Evolutionary conservation across 2,329 filamentous ascomycete genomes (phyloP).

Genomic region (Penicillium sp.): DNA sequence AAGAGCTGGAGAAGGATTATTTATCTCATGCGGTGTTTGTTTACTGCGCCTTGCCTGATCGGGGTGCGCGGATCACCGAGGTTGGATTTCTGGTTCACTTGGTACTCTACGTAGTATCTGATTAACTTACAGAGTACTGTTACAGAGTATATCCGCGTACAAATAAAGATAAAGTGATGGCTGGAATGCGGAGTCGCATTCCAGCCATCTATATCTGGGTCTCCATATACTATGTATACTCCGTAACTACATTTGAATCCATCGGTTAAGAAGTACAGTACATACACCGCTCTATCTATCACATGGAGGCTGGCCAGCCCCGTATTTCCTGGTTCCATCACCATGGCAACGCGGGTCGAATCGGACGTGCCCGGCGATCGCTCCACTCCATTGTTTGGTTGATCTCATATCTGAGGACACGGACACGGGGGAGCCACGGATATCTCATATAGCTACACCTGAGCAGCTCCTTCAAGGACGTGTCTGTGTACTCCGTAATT

Average conservation of each 20-base stretch:
- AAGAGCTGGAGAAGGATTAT: constrained; percentile 19
- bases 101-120: too few species aligned
- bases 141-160: too few species aligned
- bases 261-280: not conserved
- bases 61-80: constrained; percentile 17
- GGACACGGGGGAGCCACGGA: not conserved
- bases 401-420: not conserved
- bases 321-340: constrained; percentile 1
- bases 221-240: not conserved
- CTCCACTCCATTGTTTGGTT: not conserved
- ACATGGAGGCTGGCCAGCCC: constrained; percentile 17
- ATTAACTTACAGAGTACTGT: not conserved
- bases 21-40: constrained; percentile 23
- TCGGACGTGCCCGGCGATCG: constrained; percentile 15
- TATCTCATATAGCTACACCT: not conserved
- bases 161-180: not conserved
- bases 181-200: not conserved
- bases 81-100: constrained; percentile 3
- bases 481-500: not conserved
- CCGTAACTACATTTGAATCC: not conserved
- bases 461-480: not conserved
- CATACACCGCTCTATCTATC: constrained; percentile 4
- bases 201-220: not conserved
- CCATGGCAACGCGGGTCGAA: constrained; percentile 20
- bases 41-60: constrained; percentile 19